phyloP scores from a whole-genome alignment of 768 basidiomycete genomes.

The Russula dissimulans region DNA sequence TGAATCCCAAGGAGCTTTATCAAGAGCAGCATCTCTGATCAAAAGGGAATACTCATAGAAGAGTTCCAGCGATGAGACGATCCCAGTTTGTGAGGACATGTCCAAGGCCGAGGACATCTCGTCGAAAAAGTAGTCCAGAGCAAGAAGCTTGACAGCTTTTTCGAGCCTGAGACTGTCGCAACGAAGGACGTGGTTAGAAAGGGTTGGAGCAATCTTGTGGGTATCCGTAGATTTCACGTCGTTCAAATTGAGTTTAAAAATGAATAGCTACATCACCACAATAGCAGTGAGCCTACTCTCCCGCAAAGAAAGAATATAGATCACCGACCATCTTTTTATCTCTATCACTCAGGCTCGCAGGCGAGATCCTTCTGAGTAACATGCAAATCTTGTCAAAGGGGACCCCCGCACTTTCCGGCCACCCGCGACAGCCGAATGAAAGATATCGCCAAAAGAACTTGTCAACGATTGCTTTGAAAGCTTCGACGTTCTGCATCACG shows the following conservation, averaged over 20 bases:
- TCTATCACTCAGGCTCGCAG: neutral
- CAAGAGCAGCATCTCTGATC: conserved; percentile 1
- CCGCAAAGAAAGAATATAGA: neutral
- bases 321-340: conserved; percentile 1
- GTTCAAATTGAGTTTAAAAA: conserved; percentile 4
- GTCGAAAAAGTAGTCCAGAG: conserved; percentile 4
- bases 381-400: neutral
- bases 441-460: conserved; percentile 31
- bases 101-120: conserved; percentile 10
- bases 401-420: neutral
- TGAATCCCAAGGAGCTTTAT: conserved; percentile 8
- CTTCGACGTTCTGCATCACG: conserved; percentile 20
- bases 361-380: neutral
- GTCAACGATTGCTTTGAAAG: conserved; percentile 26
- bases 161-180: neutral
- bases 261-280: neutral
- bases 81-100: neutral
- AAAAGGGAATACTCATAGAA: conserved; percentile 6
- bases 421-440: conserved; percentile 10
- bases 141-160: neutral
- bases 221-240: neutral
- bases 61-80: conserved; percentile 2
- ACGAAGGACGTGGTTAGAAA: neutral
- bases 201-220: neutral
- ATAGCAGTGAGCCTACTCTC: neutral